These are phyloP conservation scores for Populus tomentosa DNA, from an alignment of 441 rosid species.

Conservation along the genomic window DNA sequence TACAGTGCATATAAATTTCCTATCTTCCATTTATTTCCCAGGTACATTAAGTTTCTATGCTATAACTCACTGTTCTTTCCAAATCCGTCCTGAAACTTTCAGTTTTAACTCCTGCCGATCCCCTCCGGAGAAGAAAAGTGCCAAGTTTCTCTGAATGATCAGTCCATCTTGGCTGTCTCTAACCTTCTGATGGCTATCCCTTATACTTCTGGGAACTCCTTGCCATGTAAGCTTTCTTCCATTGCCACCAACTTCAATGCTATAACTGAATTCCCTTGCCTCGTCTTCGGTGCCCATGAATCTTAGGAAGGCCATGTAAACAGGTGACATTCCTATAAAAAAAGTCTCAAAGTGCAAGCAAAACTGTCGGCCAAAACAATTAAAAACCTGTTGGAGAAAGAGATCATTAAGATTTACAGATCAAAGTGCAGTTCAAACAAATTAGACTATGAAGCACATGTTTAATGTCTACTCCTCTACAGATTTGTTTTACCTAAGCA, in stretches of 20 bases:
- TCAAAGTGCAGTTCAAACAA: not conserved
- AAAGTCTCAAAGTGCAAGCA: conserved; percentile 78
- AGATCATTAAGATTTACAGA: not conserved
- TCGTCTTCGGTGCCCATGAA: conserved; percentile 74
- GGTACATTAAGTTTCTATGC: not conserved
- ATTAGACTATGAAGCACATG: not conserved
- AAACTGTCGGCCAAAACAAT: conserved; percentile 67
- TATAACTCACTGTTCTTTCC: conserved; percentile 54
- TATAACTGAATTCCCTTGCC: conserved; percentile 63
- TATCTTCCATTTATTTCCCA: not conserved
- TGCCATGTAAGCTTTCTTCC: conserved; percentile 69
- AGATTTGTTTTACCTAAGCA: not conserved
- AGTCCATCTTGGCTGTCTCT: conserved; percentile 74
- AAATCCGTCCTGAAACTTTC: conserved; percentile 65
- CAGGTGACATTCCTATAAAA: conserved; percentile 67
- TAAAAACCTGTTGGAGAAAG: conserved; percentile 41
- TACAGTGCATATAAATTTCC: not conserved
- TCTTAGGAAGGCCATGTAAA: conserved; percentile 68
- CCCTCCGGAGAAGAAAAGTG: conserved; percentile 71
- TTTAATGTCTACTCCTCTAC: not conserved
- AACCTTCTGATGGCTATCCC: conserved; percentile 67
- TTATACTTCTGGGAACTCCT: conserved; percentile 67
- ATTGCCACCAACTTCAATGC: conserved; percentile 70
- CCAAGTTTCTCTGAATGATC: conserved; percentile 65
- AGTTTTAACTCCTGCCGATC: conserved; percentile 66